phyloP scores from a whole-genome alignment of 2,329 filamentous ascomycete species.

The Huntiella abstrusa region DNA sequence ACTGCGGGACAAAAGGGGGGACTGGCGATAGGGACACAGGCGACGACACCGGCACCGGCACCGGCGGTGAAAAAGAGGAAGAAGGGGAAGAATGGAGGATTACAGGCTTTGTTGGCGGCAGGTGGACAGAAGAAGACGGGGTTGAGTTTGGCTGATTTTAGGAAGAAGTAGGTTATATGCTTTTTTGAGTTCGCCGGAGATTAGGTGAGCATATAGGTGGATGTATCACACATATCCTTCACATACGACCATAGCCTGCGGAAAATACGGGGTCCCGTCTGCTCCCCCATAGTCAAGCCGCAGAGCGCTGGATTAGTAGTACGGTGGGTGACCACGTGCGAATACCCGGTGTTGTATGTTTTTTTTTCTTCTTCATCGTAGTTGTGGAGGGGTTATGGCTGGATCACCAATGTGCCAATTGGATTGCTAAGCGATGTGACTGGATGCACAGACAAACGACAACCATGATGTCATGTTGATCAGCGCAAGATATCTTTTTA shows the following conservation, averaged over 20 bases:
- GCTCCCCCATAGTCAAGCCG: constrained; percentile 7
- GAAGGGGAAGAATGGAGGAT: constrained; percentile 43
- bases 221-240: not conserved
- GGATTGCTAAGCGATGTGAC: no score
- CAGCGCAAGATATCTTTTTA: no score
- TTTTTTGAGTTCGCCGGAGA: no score
- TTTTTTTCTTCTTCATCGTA: not conserved
- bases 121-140: constrained; percentile 25
- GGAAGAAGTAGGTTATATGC: constrained; percentile 16
- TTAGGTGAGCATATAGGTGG: no score
- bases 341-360: constrained; percentile 5
- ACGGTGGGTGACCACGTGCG: constrained; percentile 8
- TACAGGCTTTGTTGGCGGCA: constrained; percentile 41
- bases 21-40: constrained; percentile 11
- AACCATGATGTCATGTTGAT: no score
- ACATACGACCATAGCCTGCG: constrained; percentile 11
- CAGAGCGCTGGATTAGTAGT: constrained; percentile 8
- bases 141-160: constrained; percentile 37
- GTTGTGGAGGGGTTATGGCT: no score
- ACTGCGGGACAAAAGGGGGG: constrained; percentile 12
- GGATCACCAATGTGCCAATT: no score
- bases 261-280: constrained; percentile 9
- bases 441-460: no score
- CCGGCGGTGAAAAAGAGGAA: constrained; percentile 45
- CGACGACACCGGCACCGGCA: constrained; percentile 24